A percentile compares a stretch with the other conserved stretches of the same genome.
phyloP scores from a whole-genome alignment of 805 yeast species.

The Candida coleopterorum region DNA sequence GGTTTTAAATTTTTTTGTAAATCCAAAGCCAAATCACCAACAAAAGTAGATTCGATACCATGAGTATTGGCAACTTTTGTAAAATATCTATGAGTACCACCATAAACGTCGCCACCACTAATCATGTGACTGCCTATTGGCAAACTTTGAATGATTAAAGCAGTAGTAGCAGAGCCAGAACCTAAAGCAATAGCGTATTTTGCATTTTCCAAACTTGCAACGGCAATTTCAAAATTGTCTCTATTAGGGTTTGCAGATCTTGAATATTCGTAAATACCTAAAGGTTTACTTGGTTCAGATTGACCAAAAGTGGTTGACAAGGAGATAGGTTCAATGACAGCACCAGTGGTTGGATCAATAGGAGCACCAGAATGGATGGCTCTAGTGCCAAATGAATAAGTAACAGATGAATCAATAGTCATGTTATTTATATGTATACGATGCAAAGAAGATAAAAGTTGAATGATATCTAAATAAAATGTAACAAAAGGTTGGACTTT shows the following conservation, averaged over 20 bases:
- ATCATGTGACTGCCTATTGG: slow-evolving; percentile 70
- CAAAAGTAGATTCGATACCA: slow-evolving; percentile 66
- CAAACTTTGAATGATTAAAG: slow-evolving; percentile 68
- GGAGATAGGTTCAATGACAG: slow-evolving; percentile 81
- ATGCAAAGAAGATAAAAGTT: slow-evolving; percentile 5
- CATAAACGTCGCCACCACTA: slow-evolving; percentile 82
- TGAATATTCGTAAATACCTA: slow-evolving; percentile 79
- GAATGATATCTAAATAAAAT: slow-evolving; percentile 8
- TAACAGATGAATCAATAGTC: slow-evolving; percentile 32
- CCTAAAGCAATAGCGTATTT: slow-evolving; percentile 71
- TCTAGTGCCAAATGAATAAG: slow-evolving; percentile 62
- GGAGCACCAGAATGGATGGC: slow-evolving; percentile 83
- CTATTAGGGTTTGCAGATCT: slow-evolving; percentile 86
- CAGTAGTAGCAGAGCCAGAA: slow-evolving; percentile 86
- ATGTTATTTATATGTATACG: too few relatives aligned
- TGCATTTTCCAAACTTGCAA: slow-evolving; percentile 76
- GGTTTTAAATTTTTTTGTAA: slow-evolving; percentile 50
- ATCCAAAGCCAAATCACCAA: slow-evolving; percentile 58
- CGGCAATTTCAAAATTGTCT: slow-evolving; percentile 70
- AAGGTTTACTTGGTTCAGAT: slow-evolving; percentile 67
- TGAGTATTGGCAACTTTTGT: slow-evolving; percentile 79
- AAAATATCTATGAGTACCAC: slow-evolving; percentile 89
- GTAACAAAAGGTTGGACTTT: slow-evolving; percentile 15
- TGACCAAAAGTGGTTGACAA: slow-evolving; percentile 84
- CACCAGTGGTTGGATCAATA: slow-evolving; percentile 71